Conservation (phyloP, 129 eudicot species). For the Cynara cardunculus region DNA sequence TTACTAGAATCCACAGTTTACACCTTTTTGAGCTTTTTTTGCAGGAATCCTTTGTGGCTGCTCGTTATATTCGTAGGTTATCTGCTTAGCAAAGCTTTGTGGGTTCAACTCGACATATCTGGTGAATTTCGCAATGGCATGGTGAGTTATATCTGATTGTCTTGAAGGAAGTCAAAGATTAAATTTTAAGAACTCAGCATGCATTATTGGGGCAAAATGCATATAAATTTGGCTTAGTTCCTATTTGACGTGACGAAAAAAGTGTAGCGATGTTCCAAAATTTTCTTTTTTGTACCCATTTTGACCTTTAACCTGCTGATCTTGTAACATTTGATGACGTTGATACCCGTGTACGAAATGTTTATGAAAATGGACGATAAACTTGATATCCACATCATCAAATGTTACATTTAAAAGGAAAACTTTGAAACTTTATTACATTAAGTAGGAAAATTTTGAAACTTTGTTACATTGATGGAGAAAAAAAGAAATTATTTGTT, state of each 20-base stretch:
- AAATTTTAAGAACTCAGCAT: background rate
- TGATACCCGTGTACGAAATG: background rate
- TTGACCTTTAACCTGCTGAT: background rate
- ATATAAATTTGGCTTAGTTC: background rate
- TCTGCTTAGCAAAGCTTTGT: conserved; percentile 84
- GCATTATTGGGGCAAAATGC: background rate
- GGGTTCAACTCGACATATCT: conserved; percentile 96
- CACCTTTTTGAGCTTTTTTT: conserved; percentile 8
- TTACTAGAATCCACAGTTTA: no score
- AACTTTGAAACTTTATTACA: background rate
- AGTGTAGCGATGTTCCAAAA: background rate
- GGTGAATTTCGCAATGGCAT: conserved; percentile 84
- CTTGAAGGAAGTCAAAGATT: background rate
- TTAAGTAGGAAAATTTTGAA: background rate
- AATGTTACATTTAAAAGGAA: background rate
- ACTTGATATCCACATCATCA: background rate
- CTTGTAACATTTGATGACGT: background rate
- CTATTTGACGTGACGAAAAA: background rate
- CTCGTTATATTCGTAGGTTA: conserved; percentile 71
- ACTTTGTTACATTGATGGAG: background rate
- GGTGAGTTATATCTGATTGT: conserved; percentile 45
- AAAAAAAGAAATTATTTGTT: no score
- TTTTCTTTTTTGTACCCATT: background rate
- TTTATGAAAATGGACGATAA: background rate
- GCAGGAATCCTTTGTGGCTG: conserved; percentile 89